Percentiles rank a stretch among this genome's conserved stretches.
Conservation (phyloP, 331 rosid genomes). For the Malus hybrid region DNA sequence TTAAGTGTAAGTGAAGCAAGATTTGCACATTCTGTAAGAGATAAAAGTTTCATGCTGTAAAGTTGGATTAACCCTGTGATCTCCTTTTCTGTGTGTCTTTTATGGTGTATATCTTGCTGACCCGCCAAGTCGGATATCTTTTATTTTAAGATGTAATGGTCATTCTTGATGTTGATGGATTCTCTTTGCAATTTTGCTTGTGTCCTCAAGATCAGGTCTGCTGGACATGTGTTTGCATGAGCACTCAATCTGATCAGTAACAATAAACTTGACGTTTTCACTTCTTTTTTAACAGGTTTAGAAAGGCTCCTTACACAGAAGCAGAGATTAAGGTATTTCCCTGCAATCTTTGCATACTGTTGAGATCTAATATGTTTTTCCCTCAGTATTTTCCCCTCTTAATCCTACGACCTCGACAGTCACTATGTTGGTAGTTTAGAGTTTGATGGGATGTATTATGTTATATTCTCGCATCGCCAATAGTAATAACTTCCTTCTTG, state of each 20-base stretch:
- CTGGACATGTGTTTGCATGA: neutral
- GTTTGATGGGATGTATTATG: no score
- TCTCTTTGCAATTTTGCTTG: neutral
- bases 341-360: neutral
- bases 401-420: neutral
- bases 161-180: neutral
- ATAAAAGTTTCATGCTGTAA: neutral
- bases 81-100: neutral
- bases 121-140: neutral
- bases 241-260: neutral
- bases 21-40: neutral
- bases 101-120: neutral
- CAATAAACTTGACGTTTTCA: neutral
- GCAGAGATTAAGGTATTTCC: conserved; percentile 78
- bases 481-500: neutral
- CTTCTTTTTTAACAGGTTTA: conserved; percentile 39
- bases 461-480: no score
- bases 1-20: neutral
- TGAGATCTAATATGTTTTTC: neutral
- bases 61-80: neutral
- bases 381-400: neutral
- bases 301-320: conserved; percentile 71
- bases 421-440: neutral
- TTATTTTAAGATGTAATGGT: neutral
- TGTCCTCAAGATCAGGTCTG: neutral